Percentiles rank a stretch among this genome's conserved stretches.
phyloP scores from a whole-genome alignment of 1,284 basidiomycete species.

The Melampsora abietis-canadensis region DNA sequence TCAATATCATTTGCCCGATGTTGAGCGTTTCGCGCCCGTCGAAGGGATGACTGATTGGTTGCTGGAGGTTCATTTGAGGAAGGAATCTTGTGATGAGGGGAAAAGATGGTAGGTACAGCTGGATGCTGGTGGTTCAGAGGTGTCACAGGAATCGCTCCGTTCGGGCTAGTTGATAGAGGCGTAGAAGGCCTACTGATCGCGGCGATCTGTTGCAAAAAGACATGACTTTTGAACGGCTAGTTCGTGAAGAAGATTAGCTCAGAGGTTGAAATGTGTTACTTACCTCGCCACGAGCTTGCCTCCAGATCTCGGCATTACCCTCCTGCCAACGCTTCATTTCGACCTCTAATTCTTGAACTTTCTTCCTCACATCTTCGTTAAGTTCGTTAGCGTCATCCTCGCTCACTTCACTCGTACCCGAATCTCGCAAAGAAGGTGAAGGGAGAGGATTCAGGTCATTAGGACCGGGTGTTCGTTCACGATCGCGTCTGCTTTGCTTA shows the following conservation, averaged over 20 bases:
- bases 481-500: not conserved
- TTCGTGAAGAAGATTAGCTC: too few relatives aligned
- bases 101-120: conserved; percentile 36
- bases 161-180: conserved; percentile 43
- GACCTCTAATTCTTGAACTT: conserved; percentile 34
- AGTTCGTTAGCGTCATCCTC: conserved; percentile 54
- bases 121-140: conserved; percentile 27
- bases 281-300: conserved; percentile 39
- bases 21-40: conserved; percentile 56
- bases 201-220: conserved; percentile 16
- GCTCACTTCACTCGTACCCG: conserved; percentile 60
- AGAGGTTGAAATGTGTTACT: not conserved
- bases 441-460: conserved; percentile 54
- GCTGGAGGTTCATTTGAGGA: conserved; percentile 45
- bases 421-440: conserved; percentile 59
- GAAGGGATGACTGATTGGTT: conserved; percentile 50
- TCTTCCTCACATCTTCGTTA: conserved; percentile 59
- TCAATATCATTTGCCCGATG: conserved; percentile 61
- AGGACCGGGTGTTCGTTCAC: conserved; percentile 53
- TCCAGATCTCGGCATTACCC: conserved; percentile 33
- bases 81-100: conserved; percentile 12
- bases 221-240: not conserved
- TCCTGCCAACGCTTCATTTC: conserved; percentile 42
- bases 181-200: conserved; percentile 32
- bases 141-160: conserved; percentile 32